A percentile compares a stretch with the other conserved stretches of the same genome.
phyloP scores from a whole-genome alignment of 805 yeast species.

The Ogataea populi-albae region DNA sequence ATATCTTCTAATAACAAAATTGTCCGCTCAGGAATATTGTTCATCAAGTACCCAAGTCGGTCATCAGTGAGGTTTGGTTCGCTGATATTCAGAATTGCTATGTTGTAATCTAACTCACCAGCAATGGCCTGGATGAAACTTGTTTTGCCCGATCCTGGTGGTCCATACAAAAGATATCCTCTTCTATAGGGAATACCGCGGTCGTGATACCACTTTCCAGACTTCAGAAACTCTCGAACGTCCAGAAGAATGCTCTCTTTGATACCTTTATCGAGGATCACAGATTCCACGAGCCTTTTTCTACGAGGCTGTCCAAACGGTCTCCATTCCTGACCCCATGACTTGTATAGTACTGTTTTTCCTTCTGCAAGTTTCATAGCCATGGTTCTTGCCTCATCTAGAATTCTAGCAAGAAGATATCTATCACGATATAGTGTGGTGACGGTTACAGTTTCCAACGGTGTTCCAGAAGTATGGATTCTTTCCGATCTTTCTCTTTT shows the following conservation, averaged over 20 bases:
- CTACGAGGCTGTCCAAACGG: conserved; percentile 95
- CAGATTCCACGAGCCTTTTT: conserved; percentile 81
- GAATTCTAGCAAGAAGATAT: conserved; percentile 55
- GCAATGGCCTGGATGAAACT: conserved; percentile 95
- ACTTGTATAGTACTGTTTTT: conserved; percentile 87
- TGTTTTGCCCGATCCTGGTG: conserved; percentile 97
- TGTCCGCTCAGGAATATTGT: conserved; percentile 89
- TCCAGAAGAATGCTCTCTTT: conserved; percentile 65
- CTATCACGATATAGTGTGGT: conserved; percentile 88
- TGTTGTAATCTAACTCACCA: conserved; percentile 92
- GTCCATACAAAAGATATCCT: conserved; percentile 92
- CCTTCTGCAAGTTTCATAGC: conserved; percentile 86
- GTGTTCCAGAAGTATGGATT: conserved; percentile 86
- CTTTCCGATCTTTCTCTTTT: conserved; percentile 89
- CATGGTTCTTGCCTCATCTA: conserved; percentile 78
- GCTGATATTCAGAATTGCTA: conserved; percentile 86
- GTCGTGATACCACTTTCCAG: conserved; percentile 89
- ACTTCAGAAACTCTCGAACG: conserved; percentile 71
- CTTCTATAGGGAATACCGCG: conserved; percentile 98
- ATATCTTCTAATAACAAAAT: conserved; percentile 85
- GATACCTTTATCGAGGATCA: conserved; percentile 75
- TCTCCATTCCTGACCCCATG: conserved; percentile 99
- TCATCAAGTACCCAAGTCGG: conserved; percentile 90
- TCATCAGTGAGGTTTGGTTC: conserved; percentile 94
- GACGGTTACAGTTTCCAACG: conserved; percentile 92